Conservation (phyloP, 352 stramenopile species). For the Pythium myriotylum region DNA sequence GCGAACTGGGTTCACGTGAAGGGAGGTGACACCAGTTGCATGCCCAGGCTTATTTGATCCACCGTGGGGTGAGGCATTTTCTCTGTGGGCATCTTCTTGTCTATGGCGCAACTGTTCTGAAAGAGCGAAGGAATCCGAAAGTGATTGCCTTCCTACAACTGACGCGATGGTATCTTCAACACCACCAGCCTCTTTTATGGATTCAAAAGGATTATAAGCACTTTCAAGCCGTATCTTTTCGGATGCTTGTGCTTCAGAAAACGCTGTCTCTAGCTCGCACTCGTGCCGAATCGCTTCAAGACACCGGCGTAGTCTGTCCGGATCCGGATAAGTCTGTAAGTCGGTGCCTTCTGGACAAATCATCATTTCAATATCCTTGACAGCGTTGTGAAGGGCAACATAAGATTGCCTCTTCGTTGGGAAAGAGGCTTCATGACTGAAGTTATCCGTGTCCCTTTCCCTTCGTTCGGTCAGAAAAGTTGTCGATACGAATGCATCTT, state of each 20-base stretch:
- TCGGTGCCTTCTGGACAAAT: neutral
- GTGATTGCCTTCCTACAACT: conserved; percentile 35
- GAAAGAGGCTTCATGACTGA: neutral
- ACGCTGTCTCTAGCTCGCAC: conserved; percentile 34
- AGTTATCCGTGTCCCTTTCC: neutral
- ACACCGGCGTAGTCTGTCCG: conserved; percentile 22
- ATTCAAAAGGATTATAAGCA: conserved; percentile 59
- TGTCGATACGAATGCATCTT: conserved; percentile 32
- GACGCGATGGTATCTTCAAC: conserved; percentile 49
- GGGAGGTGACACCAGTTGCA: neutral
- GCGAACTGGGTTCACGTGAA: conserved; percentile 38
- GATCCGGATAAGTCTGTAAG: conserved; percentile 6
- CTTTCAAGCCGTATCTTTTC: conserved; percentile 18
- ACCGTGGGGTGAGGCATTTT: neutral
- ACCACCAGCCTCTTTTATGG: conserved; percentile 53
- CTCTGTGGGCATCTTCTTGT: conserved; percentile 46
- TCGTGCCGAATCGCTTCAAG: conserved; percentile 45
- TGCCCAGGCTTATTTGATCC: neutral
- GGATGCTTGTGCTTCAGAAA: neutral
- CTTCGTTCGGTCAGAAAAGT: conserved; percentile 57
- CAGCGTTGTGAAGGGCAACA: conserved; percentile 8
- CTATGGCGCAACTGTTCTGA: conserved; percentile 50
- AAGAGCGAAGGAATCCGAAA: conserved; percentile 25
- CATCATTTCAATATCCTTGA: conserved; percentile 9
- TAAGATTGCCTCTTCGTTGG: conserved; percentile 15